Base-by-base conservation (phyloP, 2,329 filamentous ascomycete species). In the Botrytis porri region DNA sequence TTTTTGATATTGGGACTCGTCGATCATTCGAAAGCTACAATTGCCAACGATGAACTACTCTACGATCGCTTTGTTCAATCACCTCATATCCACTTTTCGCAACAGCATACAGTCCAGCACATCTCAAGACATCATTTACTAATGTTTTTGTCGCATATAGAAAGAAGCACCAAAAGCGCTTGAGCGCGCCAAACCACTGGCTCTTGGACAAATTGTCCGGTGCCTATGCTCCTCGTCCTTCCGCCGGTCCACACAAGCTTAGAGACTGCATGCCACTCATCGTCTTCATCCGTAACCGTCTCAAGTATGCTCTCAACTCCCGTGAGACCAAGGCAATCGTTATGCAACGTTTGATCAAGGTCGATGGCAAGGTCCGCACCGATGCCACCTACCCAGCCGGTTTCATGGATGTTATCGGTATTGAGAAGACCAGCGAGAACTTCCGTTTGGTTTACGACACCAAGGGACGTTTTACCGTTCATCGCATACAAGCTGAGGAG, bases 391-490 rank as follows among this genome's bases (percentile, higher is more conserved):
- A 93, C 92, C 96, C 96, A 81, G 88, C 96, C 80, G 96, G 96
- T 82, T 98, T 97, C 91, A 98, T 98, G 96, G 96, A 99, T 85
- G 96, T 99, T 84, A 98, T 99, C 89, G 88, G 89, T 83, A 97
- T 99, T 84, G 96, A 99, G 87, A 99, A 99, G 94, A 99, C 96
- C 75, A 95, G 95, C 91, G 96, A 99, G 92, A 93, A 97, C 93
- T 99, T 99, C 94, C 95, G 96, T 81, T 94, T 99, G 81, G 88
- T 99, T 90, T 99, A 98, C 92, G 96, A 99, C 86, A 99, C 95
- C 92, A 99, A 99, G 93, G 96, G 96, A 82, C 95, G 96, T 85
- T 99, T 98, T 93, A 98, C 96, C 85, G 95, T 99, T 84, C 96
- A 99, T 93, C 93, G 96, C 84, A 98, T 99, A 88, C 95, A 97